Conservation (phyloP, 2,329 filamentous ascomycete species). For the Neodidymelliopsis sp. region DNA sequence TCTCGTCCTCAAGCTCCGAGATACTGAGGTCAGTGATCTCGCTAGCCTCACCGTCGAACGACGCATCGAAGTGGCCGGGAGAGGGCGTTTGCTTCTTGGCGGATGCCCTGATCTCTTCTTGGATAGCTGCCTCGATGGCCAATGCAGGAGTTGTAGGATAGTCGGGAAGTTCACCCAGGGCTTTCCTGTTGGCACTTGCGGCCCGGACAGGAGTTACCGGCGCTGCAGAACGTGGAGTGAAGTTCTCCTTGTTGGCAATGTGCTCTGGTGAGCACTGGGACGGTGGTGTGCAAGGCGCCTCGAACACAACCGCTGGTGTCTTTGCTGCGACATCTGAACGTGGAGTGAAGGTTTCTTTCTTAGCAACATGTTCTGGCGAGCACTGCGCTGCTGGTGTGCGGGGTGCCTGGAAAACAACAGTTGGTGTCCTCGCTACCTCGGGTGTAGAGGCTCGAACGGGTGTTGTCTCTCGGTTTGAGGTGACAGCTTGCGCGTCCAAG, state of each 20-base stretch:
- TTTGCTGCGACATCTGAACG: background rate
- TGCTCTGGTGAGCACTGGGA: constrained; percentile 17
- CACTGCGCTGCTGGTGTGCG: constrained; percentile 11
- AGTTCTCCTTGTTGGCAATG: constrained; percentile 18
- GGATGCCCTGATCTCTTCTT: constrained; percentile 35
- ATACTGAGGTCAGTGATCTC: constrained; percentile 26
- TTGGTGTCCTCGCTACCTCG: constrained; percentile 11
- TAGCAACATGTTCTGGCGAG: constrained; percentile 15
- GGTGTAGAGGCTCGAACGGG: constrained; percentile 11
- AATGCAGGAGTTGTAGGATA: constrained; percentile 34
- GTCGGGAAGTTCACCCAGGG: constrained; percentile 17
- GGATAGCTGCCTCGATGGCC: constrained; percentile 35
- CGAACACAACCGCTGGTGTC: constrained; percentile 7
- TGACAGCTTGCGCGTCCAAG: background rate
- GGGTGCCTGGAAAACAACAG: constrained; percentile 11
- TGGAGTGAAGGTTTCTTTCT: constrained; percentile 13
- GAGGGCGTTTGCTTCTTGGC: constrained; percentile 38
- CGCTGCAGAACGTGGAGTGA: constrained; percentile 8
- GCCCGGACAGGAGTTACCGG: constrained; percentile 17
- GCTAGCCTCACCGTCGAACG: constrained; percentile 23
- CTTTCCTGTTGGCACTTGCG: constrained; percentile 17
- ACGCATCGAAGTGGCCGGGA: constrained; percentile 25
- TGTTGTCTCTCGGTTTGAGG: constrained; percentile 1
- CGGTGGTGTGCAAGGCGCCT: constrained; percentile 13
- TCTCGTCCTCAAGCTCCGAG: constrained; percentile 20